Base-by-base conservation (phyloP, 345 rosid species). In the Aethionema arabicum region DNA sequence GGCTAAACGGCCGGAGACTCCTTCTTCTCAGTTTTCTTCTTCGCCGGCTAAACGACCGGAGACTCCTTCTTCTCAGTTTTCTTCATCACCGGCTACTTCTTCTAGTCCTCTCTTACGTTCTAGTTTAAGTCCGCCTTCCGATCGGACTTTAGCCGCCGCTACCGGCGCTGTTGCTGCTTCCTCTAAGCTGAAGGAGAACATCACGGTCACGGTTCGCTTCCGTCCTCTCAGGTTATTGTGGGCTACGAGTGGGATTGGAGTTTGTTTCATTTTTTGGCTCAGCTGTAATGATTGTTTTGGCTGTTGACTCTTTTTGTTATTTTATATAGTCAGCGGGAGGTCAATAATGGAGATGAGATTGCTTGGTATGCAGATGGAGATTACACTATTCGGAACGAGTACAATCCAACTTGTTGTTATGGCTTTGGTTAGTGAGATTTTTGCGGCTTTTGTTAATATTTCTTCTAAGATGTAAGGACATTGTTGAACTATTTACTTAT, bases 361-460 rank as follows among this genome's bases (percentile, higher is more conserved):
- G 87, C 93, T 0, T 84, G 96, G 96, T 85, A 83, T 60, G 96
- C 96, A 3, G 96, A 86, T 67, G 93, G 90, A 50, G 87, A 82
- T 66, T 78, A 44, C 59, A 78, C 96, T 4, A 83, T 85, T 69
- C 67, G 86, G 74, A 85, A 85, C 57, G 92, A 85, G 80, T 78
- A 73, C 55, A 88, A 86, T 64, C 67, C 84, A 64, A 67, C 84
- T 27, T 74, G 77, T 77, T 88, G 84, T 70, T 88, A 85, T 72
- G 84, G 82, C 59, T 86, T 84, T 74, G 96, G 96, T 88, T 69
- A 66, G 96, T 74, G 3, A 21, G 12, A 46, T n/a, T 32, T 32
- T 53, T 46, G 41, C 27, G 4, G 3, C 9, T 39, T 33, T 67
- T 49, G 39, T 33, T 43, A 21, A 33, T 35, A n/a, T 3, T 38